Conservation (phyloP, 2,329 filamentous ascomycete species). For the Botryotinia globosa region DNA sequence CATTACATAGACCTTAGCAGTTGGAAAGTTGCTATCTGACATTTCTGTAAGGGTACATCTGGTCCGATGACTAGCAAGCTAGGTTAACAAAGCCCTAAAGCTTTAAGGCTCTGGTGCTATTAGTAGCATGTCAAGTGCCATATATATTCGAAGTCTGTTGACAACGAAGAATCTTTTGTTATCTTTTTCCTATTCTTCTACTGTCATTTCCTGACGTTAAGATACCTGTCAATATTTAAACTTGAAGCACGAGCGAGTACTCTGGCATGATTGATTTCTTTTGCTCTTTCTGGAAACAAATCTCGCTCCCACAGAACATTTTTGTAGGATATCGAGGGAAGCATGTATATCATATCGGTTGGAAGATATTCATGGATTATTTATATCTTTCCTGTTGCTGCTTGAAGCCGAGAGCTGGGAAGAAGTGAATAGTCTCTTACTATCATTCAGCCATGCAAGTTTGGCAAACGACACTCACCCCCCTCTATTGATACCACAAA, state of each 20-base stretch:
- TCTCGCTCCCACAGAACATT: not conserved
- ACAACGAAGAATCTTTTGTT: not conserved
- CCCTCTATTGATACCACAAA: not conserved
- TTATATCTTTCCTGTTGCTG: not conserved
- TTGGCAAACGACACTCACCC: not conserved
- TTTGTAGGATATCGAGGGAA: no score
- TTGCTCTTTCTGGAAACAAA: not conserved
- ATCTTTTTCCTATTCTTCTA: not conserved
- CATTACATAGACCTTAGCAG: no score
- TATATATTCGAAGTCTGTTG: not conserved
- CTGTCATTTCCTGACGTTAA: rapidly evolving
- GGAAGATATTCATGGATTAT: not conserved
- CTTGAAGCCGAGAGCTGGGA: not conserved
- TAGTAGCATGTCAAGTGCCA: not conserved
- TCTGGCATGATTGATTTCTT: rapidly evolving
- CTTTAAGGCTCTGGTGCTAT: not conserved
- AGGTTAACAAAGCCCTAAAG: not conserved
- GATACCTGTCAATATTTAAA: rapidly evolving
- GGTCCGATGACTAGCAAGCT: not conserved
- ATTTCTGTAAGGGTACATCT: not conserved
- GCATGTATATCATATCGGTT: no score
- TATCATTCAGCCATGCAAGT: not conserved
- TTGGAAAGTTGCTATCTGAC: not conserved
- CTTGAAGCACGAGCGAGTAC: not conserved
- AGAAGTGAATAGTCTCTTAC: not conserved